Conservation (phyloP, 1,284 basidiomycete species). For the Mycena citricolor region DNA sequence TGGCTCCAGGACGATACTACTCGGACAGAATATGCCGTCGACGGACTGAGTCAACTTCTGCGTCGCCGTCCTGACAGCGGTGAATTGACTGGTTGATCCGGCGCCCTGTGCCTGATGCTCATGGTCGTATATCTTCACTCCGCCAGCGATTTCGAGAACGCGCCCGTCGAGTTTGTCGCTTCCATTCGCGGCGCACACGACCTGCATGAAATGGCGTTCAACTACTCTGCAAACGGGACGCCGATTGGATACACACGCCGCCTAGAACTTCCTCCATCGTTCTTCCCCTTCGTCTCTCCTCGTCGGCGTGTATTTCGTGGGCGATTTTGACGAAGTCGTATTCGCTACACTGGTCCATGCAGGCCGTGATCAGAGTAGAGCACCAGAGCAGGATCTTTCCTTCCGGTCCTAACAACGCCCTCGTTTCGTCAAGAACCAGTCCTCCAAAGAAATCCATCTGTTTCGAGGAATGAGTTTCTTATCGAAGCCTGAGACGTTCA, state of each 20-base stretch:
- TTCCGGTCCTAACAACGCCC: slow-evolving; percentile 4
- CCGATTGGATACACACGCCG: neutral
- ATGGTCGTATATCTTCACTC: slow-evolving; percentile 7
- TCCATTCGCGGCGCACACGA: slow-evolving; percentile 3
- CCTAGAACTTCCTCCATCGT: slow-evolving; percentile 2
- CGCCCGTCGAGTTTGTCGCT: slow-evolving; percentile 1
- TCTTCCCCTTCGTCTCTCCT: neutral
- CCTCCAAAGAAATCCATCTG: slow-evolving; percentile 14
- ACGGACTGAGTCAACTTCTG: neutral
- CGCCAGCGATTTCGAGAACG: slow-evolving; percentile 2
- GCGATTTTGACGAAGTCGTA: slow-evolving; percentile 8
- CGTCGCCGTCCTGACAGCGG: neutral
- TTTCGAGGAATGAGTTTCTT: neutral
- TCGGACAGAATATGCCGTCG: slow-evolving; percentile 3
- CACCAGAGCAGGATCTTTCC: slow-evolving; percentile 10
- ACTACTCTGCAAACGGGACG: too few species aligned
- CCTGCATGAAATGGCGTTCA: neutral
- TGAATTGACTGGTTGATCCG: too few species aligned
- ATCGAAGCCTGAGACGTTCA: neutral
- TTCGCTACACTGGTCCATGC: slow-evolving; percentile 1
- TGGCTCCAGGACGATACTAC: slow-evolving; percentile 2
- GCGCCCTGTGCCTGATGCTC: slow-evolving; percentile 2
- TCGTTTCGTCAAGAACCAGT: slow-evolving; percentile 5
- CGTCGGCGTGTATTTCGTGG: slow-evolving; percentile 4
- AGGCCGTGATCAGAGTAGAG: neutral